A percentile compares a stretch with the other conserved stretches of the same genome.
phyloP scores from a whole-genome alignment of 257 asterid species.

The Solanum peruvianum region DNA sequence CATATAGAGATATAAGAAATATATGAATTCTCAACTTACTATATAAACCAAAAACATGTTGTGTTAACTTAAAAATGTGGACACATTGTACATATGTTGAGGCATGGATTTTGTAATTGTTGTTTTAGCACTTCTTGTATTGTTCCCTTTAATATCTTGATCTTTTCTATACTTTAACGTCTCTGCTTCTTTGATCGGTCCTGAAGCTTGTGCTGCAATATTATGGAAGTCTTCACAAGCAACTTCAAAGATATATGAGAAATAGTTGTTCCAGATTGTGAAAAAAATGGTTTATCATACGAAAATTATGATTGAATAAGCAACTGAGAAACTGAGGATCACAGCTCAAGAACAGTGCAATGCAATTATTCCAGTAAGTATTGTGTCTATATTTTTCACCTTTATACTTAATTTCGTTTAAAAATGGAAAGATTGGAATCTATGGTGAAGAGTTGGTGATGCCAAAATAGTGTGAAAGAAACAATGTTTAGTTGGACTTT shows the following conservation, averaged over 20 bases:
- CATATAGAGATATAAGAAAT: too few species aligned
- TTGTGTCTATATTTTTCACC: neutral
- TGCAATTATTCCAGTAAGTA: constrained; percentile 63
- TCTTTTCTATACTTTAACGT: too few species aligned
- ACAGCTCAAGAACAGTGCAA: constrained; percentile 64
- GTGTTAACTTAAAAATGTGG: too few species aligned
- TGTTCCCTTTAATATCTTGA: too few species aligned
- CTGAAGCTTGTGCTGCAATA: constrained; percentile 96
- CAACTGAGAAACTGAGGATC: constrained; percentile 78
- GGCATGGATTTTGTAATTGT: too few species aligned
- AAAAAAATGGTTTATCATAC: constrained; percentile 10
- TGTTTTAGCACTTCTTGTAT: too few species aligned
- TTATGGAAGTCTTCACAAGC: constrained; percentile 78
- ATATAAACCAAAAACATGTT: too few species aligned
- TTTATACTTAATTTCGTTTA: neutral
- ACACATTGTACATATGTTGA: too few species aligned
- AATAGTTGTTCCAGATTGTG: neutral
- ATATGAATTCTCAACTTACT: too few species aligned
- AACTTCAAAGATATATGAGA: constrained; percentile 50
- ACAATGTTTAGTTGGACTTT: neutral
- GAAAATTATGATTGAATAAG: constrained; percentile 37
- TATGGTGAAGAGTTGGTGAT: neutral
- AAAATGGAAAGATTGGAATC: neutral
- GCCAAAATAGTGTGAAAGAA: neutral
- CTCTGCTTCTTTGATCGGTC: constrained; percentile 27